Evolutionary conservation across 768 basidiomycete genomes (phyloP), one percentile per base, ranked within the genome.

Genomic region (Kwoniella europaea): DNA sequence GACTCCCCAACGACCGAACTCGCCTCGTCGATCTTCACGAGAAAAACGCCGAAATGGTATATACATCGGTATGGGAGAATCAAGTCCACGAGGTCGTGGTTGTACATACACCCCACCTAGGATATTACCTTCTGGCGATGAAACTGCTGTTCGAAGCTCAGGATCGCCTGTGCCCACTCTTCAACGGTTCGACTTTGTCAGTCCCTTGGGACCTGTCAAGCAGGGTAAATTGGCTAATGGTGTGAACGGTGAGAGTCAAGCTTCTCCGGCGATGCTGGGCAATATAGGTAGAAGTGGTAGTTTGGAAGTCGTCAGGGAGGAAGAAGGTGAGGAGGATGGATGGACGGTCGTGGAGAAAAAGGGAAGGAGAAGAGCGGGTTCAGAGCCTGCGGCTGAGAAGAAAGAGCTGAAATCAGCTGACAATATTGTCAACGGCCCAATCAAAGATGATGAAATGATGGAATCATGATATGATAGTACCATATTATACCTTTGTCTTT

Each of bases 151-250:
- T 15, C 41, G 55, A 18, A n/a, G 44, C 4, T 35, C 52, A 9
- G 66, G 68, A 5, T 73, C 71, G 24, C 74, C 71, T 22, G 78
- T 63, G 35, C 77, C 74, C 13, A 69, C 73, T 7, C 52, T 71
- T 7, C 62, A 69, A 18, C 71, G 62, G 10, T 81, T 81, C 55
- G 79, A 81, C 55, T 81, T 81, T 65, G 78, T 81, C 61, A 77
- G 76, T n/a, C 79, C 79, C 4, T 68, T 81, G 6, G 79, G 79
- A 42, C 79, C 79, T 2, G 76, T 77, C 4, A 54, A 63, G 29
- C 35, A 70, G 35, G 75, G 74, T 35, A 67, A 69, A 56, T 41
- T 76, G 4, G 57, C 58, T 6, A 66, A 72, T 24, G 71, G 57
- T 24, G 53, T 53, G 6, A 6, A 1, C 18, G 53, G 41, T 22